phyloP scores from a whole-genome alignment of 148 eudicot genomes.

The Rhododendron ovatum region DNA sequence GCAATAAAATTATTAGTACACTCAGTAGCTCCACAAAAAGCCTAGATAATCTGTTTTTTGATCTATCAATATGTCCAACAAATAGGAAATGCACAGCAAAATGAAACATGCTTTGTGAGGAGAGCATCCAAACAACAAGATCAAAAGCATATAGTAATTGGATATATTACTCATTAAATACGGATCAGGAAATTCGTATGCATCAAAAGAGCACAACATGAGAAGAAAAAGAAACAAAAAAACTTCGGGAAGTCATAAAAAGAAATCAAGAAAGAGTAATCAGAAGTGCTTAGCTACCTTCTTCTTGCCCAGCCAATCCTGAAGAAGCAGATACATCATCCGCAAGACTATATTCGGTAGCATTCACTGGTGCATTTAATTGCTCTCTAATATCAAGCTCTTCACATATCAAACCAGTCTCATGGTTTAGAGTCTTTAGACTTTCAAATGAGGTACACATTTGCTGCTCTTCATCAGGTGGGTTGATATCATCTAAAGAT shows the following conservation, averaged over 20 bases:
- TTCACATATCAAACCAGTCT: constrained; percentile 22
- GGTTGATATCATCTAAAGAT: constrained; percentile 66
- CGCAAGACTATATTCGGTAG: constrained; percentile 18
- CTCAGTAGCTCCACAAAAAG: not conserved
- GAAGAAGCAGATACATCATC: constrained; percentile 11
- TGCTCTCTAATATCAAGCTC: constrained; percentile 28
- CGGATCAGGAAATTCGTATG: not conserved
- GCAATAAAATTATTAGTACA: not conserved
- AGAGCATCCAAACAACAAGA: not conserved
- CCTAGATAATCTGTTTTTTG: not conserved
- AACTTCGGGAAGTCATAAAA: not conserved
- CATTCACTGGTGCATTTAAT: constrained; percentile 19
- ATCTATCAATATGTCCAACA: not conserved
- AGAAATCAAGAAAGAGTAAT: not conserved
- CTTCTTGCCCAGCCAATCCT: constrained; percentile 14
- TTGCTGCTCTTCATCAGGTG: constrained; percentile 37
- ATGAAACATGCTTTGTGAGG: not conserved
- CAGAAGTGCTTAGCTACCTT: constrained; percentile 18
- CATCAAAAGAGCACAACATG: not conserved
- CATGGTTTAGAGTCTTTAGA: constrained; percentile 10
- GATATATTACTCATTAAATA: not conserved
- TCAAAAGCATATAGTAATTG: not conserved
- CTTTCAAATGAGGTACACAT: constrained; percentile 17
- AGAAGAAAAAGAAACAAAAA: not conserved
- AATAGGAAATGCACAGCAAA: not conserved